Percentiles rank a stretch among this genome's conserved stretches.
Evolutionary conservation across 2,329 filamentous ascomycete species (phyloP).

Genomic region (Cladophialophora chaetospira): DNA sequence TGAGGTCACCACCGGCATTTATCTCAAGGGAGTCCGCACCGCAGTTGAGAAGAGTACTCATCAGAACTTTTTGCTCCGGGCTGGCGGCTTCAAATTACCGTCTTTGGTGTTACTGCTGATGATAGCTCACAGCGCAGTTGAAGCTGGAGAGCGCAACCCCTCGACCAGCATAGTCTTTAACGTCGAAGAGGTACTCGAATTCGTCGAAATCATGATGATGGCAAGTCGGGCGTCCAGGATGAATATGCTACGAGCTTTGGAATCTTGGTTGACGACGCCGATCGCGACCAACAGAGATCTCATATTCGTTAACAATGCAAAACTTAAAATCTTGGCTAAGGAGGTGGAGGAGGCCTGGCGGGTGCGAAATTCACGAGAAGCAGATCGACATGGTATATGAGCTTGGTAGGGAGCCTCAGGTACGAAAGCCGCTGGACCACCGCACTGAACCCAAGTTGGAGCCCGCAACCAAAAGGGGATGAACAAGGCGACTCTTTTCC

Average conservation of each 20-base stretch:
- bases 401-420: not conserved
- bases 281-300: not conserved
- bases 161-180: not conserved
- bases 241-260: conserved; percentile 1
- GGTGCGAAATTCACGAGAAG: not conserved
- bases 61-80: conserved; percentile 8
- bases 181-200: conserved; percentile 17
- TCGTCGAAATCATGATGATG: conserved; percentile 15
- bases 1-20: not conserved
- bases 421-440: too few relatives aligned
- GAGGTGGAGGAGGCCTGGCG: conserved; percentile 7
- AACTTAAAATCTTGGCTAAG: not conserved
- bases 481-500: too few relatives aligned
- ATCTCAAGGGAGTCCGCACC: not conserved
- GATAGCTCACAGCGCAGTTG: conserved; percentile 12
- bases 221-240: not conserved
- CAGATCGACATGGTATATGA: not conserved
- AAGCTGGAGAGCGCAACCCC: not conserved
- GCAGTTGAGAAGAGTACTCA: conserved; percentile 9
- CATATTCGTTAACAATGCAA: not conserved
- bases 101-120: conserved; percentile 14
- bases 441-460: too few relatives aligned
- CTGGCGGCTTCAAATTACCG: conserved; percentile 10
- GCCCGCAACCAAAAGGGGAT: too few relatives aligned
- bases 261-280: conserved; percentile 6